Conservation (phyloP, 2,329 filamentous ascomycete genomes). For the Microsporum canis region DNA sequence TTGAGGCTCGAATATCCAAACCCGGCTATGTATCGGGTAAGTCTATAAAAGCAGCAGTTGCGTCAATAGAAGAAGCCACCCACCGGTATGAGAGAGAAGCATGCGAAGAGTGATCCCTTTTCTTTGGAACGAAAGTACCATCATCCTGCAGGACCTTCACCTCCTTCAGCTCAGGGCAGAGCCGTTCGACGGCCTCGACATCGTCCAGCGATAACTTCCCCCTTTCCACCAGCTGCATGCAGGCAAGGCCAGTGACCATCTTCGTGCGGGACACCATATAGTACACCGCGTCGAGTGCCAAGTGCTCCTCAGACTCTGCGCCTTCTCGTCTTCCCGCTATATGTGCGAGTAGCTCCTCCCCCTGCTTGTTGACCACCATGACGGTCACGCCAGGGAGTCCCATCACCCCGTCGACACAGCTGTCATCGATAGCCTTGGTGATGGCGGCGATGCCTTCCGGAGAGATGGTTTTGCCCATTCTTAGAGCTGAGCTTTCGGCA, state of each 20-base stretch:
- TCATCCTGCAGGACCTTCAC: slow-evolving; percentile 32
- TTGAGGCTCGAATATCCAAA: not conserved
- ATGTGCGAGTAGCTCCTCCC: slow-evolving; percentile 40
- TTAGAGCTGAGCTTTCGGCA: not conserved
- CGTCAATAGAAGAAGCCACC: not conserved
- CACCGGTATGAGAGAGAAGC: slow-evolving; percentile 42
- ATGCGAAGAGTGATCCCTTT: slow-evolving; percentile 47
- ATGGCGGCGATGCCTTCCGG: slow-evolving; percentile 7
- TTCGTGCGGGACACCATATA: slow-evolving; percentile 47
- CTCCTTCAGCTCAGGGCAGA: slow-evolving; percentile 35
- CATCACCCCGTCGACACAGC: slow-evolving; percentile 24
- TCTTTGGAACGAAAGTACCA: slow-evolving; percentile 32
- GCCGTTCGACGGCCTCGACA: slow-evolving; percentile 26
- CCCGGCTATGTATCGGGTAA: not conserved
- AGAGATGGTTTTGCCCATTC: slow-evolving; percentile 10
- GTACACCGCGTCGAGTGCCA: slow-evolving; percentile 51
- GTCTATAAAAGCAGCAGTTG: not conserved
- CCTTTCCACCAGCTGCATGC: slow-evolving; percentile 39
- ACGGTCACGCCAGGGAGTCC: slow-evolving; percentile 39
- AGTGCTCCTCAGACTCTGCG: slow-evolving; percentile 34
- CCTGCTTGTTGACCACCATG: slow-evolving; percentile 39
- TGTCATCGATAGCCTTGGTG: slow-evolving; percentile 8
- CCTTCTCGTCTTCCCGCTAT: slow-evolving; percentile 40
- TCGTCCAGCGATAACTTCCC: slow-evolving; percentile 35
- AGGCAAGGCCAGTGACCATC: slow-evolving; percentile 34